Base-by-base conservation (phyloP, 495 filamentous ascomycete genomes). In the Talaromyces liani region DNA sequence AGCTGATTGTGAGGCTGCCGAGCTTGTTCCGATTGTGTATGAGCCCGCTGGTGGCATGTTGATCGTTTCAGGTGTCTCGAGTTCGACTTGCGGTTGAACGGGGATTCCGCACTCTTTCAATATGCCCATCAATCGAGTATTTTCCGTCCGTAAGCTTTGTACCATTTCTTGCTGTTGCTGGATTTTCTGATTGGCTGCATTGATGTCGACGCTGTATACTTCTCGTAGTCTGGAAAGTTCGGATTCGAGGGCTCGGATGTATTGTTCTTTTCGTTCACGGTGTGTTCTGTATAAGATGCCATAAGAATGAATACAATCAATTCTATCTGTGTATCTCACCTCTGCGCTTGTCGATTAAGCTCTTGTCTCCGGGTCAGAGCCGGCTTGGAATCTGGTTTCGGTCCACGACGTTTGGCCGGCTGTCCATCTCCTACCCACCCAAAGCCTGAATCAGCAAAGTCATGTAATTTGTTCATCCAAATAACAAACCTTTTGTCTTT, bases 311-410 rank as follows among this genome's bases (percentile, higher is more conserved):
- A 14, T 20, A 1, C 45, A 1, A 6, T 31, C 41, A 58, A 56
- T 56, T 22, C 27, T 5, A 6, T 34, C 62, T 16, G 10, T 31
- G 18, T 16, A 58, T 63, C 71, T 68, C 86, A 94, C 93, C 93
- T 88, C 74, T 98, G 94, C 29, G 94, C 94, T 77, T 97, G 93
- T 61, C 94, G 85, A 71, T 98, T 98, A 56, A 97, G 76, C 70
- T 98, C 94, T 69, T 98, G 94, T 56, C 93, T 83, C 45, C 93
- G 81, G n/a, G 93, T 98, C 67, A 95, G 75, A 56, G 94, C 92
- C 4, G 94, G 94, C 68, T 96, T 97, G 77, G 91, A 95, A 72
- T 98, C 94, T 27, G 94, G 94, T 68, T 98, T 98, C 0, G 94
- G 94, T 2, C 94, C 94, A 69, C 94, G 84, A 63, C 90, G 85